phyloP scores from a whole-genome alignment of 208 protist genomes.

The Leishmania tarentolae region DNA sequence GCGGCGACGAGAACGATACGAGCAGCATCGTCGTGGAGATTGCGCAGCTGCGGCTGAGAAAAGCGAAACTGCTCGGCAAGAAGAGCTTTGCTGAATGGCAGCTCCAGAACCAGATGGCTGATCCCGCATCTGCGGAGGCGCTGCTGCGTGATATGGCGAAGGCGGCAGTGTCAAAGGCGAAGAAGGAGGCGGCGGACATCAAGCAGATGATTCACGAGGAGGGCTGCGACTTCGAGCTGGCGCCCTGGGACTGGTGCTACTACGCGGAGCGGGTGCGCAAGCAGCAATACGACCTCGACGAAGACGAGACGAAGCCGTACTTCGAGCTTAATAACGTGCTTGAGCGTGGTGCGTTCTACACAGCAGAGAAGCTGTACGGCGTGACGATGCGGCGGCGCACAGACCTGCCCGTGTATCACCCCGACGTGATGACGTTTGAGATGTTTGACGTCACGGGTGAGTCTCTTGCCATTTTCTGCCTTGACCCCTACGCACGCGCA shows the following conservation, averaged over 20 bases:
- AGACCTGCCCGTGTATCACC: slow-evolving; percentile 58
- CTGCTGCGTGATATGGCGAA: slow-evolving; percentile 33
- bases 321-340: slow-evolving; percentile 61
- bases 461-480: slow-evolving; percentile 50
- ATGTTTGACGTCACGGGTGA: slow-evolving; percentile 39
- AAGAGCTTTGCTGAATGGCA: slow-evolving; percentile 59
- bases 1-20: slow-evolving; percentile 34
- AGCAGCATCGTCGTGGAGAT: slow-evolving; percentile 33
- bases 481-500: slow-evolving; percentile 52
- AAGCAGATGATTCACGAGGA: slow-evolving; percentile 27
- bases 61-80: slow-evolving; percentile 52
- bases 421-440: slow-evolving; percentile 46
- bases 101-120: slow-evolving; percentile 57
- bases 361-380: slow-evolving; percentile 63
- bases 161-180: slow-evolving; percentile 2
- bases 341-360: slow-evolving; percentile 60
- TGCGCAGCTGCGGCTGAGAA: slow-evolving; percentile 42
- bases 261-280: slow-evolving; percentile 56
- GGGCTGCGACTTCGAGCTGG: slow-evolving; percentile 39
- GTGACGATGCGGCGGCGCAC: slow-evolving; percentile 44
- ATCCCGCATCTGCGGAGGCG: slow-evolving; percentile 25
- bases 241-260: slow-evolving; percentile 58
- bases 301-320: slow-evolving; percentile 55
- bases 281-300: slow-evolving; percentile 56
- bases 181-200: slow-evolving; percentile 43